A percentile compares a stretch with the other conserved stretches of the same genome.
phyloP scores from a whole-genome alignment of 2,329 filamentous ascomycete species.

The Ophiostoma ulmi region DNA sequence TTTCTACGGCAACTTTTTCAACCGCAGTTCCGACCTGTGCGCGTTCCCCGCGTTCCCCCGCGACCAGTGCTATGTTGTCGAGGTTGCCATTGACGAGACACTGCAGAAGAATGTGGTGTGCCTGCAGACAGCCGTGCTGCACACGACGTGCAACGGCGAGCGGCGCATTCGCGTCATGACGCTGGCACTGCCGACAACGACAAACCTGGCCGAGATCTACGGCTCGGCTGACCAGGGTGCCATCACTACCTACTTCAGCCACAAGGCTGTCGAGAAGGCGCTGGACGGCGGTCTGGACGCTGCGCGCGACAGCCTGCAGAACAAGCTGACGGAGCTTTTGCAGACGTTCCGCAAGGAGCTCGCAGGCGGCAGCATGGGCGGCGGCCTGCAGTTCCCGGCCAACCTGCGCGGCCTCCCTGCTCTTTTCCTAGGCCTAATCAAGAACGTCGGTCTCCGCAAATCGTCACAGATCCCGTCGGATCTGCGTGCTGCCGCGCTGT shows the following conservation, averaged over 20 bases:
- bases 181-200: conserved; percentile 84
- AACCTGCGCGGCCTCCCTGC: conserved; percentile 85
- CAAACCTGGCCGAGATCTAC: conserved; percentile 84
- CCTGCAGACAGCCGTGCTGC: conserved; percentile 87
- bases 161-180: conserved; percentile 92
- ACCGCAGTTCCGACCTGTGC: conserved; percentile 92
- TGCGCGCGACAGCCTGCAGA: conserved; percentile 82
- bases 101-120: conserved; percentile 88
- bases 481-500: conserved; percentile 86
- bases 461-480: conserved; percentile 92
- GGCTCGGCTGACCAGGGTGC: conserved; percentile 92
- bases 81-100: conserved; percentile 95
- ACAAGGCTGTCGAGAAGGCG: conserved; percentile 92
- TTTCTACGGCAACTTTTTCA: conserved; percentile 99
- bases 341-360: conserved; percentile 97
- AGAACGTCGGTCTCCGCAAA: conserved; percentile 89
- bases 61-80: conserved; percentile 95
- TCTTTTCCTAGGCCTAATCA: conserved; percentile 89
- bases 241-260: conserved; percentile 88
- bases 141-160: conserved; percentile 97
- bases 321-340: conserved; percentile 85
- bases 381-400: conserved; percentile 86
- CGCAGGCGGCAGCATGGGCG: conserved; percentile 90
- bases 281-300: conserved; percentile 77
- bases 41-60: conserved; percentile 97